Percentiles rank a stretch among this genome's conserved stretches.
These are phyloP conservation scores for Pythium grandisporangium DNA, from an alignment of 352 stramenopile species.

Conservation along the genomic window DNA sequence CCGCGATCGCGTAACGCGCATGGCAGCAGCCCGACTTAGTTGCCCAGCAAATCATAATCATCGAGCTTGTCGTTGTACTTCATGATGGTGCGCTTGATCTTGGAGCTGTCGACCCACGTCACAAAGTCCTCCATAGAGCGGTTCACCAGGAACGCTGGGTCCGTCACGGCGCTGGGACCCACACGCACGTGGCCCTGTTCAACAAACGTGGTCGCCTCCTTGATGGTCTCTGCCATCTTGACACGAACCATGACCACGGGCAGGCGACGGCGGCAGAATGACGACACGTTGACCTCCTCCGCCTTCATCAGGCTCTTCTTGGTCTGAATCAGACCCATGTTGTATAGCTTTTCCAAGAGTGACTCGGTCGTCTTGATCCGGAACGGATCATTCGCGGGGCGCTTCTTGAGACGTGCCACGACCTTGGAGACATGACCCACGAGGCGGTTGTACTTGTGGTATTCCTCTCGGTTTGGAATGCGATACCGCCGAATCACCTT, in stretches of 20 bases:
- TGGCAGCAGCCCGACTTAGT: conserved; percentile 64
- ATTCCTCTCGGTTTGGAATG: conserved; percentile 98
- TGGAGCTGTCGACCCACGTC: conserved; percentile 97
- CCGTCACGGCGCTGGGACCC: conserved; percentile 87
- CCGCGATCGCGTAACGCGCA: too few species aligned
- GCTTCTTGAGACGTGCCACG: conserved; percentile 92
- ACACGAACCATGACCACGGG: conserved; percentile 98
- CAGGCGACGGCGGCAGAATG: conserved; percentile 93
- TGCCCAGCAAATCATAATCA: conserved; percentile 98
- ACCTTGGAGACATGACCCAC: conserved; percentile 94
- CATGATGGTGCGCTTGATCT: conserved; percentile 96
- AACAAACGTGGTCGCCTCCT: conserved; percentile 96
- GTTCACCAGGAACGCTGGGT: conserved; percentile 97
- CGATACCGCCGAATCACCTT: conserved; percentile 97
- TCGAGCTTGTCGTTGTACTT: conserved; percentile 99
- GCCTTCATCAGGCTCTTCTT: conserved; percentile 96
- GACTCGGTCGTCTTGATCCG: conserved; percentile 95
- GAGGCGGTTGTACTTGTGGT: conserved; percentile 98
- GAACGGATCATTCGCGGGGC: conserved; percentile 92
- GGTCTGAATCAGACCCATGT: conserved; percentile 96
- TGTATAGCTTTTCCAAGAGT: conserved; percentile 97
- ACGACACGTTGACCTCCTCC: conserved; percentile 94
- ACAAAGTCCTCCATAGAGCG: conserved; percentile 99
- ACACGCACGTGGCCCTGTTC: conserved; percentile 97
- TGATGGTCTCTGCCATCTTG: conserved; percentile 99